Percentiles rank a stretch among this genome's conserved stretches.
These are phyloP conservation scores for Trametes sp. DNA, from an alignment of 1,284 basidiomycete genomes.

Conservation along the genomic window DNA sequence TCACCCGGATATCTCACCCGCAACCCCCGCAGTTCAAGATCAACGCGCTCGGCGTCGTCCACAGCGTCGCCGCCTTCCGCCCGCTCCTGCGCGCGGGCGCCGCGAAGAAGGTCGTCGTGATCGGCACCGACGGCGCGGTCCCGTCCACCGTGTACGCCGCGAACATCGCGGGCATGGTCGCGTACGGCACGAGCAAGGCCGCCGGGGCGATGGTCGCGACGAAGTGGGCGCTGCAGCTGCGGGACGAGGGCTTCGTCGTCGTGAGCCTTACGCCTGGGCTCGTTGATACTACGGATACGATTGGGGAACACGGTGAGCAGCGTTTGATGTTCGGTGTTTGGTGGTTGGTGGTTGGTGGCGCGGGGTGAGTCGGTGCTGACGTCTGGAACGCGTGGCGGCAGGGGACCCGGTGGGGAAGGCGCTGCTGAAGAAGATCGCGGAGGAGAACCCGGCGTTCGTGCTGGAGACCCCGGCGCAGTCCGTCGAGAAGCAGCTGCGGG, in stretches of 20 bases:
- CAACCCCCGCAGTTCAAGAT: slow-evolving; percentile 38
- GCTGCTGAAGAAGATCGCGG: not conserved
- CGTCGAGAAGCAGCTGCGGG: slow-evolving; percentile 38
- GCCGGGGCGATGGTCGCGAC: slow-evolving; percentile 49
- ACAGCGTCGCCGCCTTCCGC: slow-evolving; percentile 46
- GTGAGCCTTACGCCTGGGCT: slow-evolving; percentile 47
- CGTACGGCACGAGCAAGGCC: slow-evolving; percentile 48
- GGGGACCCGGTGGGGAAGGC: not conserved
- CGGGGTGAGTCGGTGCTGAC: too few relatives aligned
- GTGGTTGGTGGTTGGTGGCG: not conserved
- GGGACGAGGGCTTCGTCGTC: slow-evolving; percentile 47
- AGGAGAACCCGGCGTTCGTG: slow-evolving; percentile 17
- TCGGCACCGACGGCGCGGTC: slow-evolving; percentile 44
- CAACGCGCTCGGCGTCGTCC: slow-evolving; percentile 49
- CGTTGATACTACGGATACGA: slow-evolving; percentile 40
- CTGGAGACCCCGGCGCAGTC: slow-evolving; percentile 41
- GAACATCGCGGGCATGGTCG: slow-evolving; percentile 23
- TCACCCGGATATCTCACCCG: slow-evolving; percentile 30
- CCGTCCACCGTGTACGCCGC: slow-evolving; percentile 34
- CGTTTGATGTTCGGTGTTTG: not conserved
- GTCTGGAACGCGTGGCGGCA: too few relatives aligned
- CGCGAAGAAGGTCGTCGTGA: slow-evolving; percentile 48
- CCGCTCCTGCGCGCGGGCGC: slow-evolving; percentile 48
- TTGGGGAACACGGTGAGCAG: not conserved
- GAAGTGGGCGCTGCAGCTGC: slow-evolving; percentile 47